Base-by-base conservation (phyloP, 768 basidiomycete genomes). In the Tricholomella constricta region DNA sequence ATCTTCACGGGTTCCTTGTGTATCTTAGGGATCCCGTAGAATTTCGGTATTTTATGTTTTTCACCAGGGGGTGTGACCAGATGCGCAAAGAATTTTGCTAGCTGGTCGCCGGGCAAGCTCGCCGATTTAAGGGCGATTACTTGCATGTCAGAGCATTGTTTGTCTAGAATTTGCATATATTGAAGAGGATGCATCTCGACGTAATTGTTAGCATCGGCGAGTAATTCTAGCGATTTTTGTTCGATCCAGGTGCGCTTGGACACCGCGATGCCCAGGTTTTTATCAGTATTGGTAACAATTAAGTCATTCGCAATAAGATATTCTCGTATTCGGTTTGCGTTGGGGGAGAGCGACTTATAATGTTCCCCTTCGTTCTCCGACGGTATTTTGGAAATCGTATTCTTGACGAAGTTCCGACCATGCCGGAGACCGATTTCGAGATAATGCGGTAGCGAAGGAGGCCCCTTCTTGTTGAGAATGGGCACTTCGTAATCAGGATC, bases 11-110 rank as follows among this genome's bases (percentile, higher is more conserved):
- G 69, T 48, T 61, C 50, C 51, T 70, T 71, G 54, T 71, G 70
- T 6, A 70, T 70, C 51, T 70, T 70, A 11, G 70, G 70, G 17
- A 71, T 69, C 2, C 66, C 66, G 42, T 59, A 56, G 25, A 59
- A 59, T 14, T n/a, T 6, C 14, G 42, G 45, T n/a, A 51, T 20
- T 29, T 20, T 46, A 32, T 23, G 20, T 44, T 52, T 43, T 7
- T 46, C 42, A 19, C 19, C 41, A 7, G 14, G 22, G 6, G 20
- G 5, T 14, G 59, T 51, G 12, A 54, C 37, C 7, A 44, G 22
- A 17, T 41, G 46, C n/a, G 54, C 52, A 34, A 59, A 54, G 22
- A 46, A 61, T 20, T 49, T 49, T 20, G 14, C 29, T 1, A 63
- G 35, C 45, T 63, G 59, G 10, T 55, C 44, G 35, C 51, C 38